Base-by-base conservation (phyloP, 2,329 filamentous ascomycete species). In the Ophiostoma angusticollis region DNA sequence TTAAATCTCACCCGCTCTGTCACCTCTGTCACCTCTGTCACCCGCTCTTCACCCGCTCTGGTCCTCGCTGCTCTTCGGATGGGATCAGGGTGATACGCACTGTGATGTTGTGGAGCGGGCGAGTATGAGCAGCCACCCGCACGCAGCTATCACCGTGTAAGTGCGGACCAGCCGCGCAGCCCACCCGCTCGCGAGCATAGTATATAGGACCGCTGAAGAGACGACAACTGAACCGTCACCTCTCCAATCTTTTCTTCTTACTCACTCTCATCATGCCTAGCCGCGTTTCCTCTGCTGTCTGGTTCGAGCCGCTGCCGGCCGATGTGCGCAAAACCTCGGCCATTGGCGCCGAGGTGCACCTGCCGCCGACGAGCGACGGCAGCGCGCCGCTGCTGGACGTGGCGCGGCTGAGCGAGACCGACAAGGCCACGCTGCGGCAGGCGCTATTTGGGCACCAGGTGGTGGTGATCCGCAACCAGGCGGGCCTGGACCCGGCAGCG, bases 401-500 rank as follows among this genome's bases (percentile, higher is more conserved):
- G 16, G 34, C 30, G 8, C 9, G 30, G 2, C 31, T 47, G 13
- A 39, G 22, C 0, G 45, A 37, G 5, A 37, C 33, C 9, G 45
- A 47, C 36, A 33, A 38, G 22, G 31, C 33, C 6, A 18, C 19
- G 6, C 34, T 47, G 12, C 38, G 45, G 3, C 31, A 40, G 19
- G 43, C 43, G 1, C 30, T 47, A 2, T 47, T 47, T 33, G 43
- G 38, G 29, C 41, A 45, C 37, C 42, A 45, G 22, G 45, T 47
- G 5, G 18, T 47, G 29, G 45, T 47, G 18, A 32, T 47, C 11
- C 45, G 45, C 33, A 43, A 42, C 28, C 45, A 47, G 37, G 11
- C 22, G 12, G 45, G 43, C 22, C 9, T 47, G 6, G 43, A 45
- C 18, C 40, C 45, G 0, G 29, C 12, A 2, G 14, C 19, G 6